Percentiles rank a stretch among this genome's conserved stretches.
phyloP scores from a whole-genome alignment of 1,284 basidiomycete species.

The Violaceomyces palustris region DNA sequence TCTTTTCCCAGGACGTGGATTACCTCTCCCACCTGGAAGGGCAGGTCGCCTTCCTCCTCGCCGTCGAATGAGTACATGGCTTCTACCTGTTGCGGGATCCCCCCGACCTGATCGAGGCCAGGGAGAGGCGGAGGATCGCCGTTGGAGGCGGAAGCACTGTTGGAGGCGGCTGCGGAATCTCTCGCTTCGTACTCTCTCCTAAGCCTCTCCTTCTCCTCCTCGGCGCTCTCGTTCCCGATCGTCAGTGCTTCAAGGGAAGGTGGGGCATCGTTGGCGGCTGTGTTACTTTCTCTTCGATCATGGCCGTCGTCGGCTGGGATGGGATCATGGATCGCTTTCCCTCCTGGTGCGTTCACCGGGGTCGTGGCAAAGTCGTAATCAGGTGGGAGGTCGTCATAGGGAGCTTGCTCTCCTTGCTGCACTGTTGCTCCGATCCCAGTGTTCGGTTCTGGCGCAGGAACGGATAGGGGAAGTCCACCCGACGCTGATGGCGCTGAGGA shows the following conservation, averaged over 20 bases:
- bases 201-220: constrained; percentile 24
- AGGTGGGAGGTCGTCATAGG: constrained; percentile 22
- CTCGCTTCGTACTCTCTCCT: constrained; percentile 10
- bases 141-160: too few relatives aligned
- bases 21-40: constrained; percentile 15
- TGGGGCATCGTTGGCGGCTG: too few relatives aligned
- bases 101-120: too few relatives aligned
- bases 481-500: too few relatives aligned
- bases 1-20: constrained; percentile 21
- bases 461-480: too few relatives aligned
- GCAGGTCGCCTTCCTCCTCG: constrained; percentile 14
- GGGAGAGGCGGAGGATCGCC: not conserved
- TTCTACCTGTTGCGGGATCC: constrained; percentile 4
- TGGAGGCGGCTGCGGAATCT: not conserved
- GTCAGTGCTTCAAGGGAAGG: too few relatives aligned
- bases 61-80: constrained; percentile 19
- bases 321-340: constrained; percentile 8
- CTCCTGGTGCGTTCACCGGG: constrained; percentile 14
- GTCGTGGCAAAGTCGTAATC: constrained; percentile 27
- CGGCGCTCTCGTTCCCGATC: constrained; percentile 17
- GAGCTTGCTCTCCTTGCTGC: too few relatives aligned
- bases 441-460: too few relatives aligned
- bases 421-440: too few relatives aligned
- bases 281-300: too few relatives aligned
- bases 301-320: too few relatives aligned